Conservation (phyloP, 768 basidiomycete species). For the Amanita rubescens region DNA sequence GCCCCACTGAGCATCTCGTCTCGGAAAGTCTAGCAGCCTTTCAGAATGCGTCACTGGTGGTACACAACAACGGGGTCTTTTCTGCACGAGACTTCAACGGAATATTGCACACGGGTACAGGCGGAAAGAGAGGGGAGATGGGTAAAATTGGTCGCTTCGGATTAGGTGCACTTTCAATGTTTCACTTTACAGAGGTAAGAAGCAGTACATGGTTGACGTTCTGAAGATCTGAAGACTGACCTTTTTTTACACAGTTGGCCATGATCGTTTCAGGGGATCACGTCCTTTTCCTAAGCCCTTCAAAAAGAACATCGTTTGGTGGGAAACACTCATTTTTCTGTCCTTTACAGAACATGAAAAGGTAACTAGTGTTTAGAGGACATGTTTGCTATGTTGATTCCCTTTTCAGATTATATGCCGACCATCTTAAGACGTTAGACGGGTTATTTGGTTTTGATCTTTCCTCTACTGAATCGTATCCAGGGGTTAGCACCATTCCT, state of each 20-base stretch:
- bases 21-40: slow-evolving; percentile 28
- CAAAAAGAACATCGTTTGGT: slow-evolving; percentile 29
- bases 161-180: slow-evolving; percentile 44
- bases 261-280: slow-evolving; percentile 25
- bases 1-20: slow-evolving; percentile 16
- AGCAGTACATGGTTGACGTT: background rate
- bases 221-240: background rate
- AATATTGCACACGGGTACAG: slow-evolving; percentile 35
- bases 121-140: slow-evolving; percentile 30
- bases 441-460: slow-evolving; percentile 35
- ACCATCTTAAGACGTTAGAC: slow-evolving; percentile 31
- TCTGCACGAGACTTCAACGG: slow-evolving; percentile 36
- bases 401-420: slow-evolving; percentile 31
- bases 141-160: slow-evolving; percentile 47
- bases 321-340: slow-evolving; percentile 24
- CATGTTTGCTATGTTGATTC: background rate
- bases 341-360: slow-evolving; percentile 26
- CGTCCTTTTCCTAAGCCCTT: slow-evolving; percentile 39
- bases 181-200: slow-evolving; percentile 44
- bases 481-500: slow-evolving; percentile 29
- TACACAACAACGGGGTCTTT: slow-evolving; percentile 39
- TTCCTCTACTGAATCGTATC: slow-evolving; percentile 19
- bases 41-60: slow-evolving; percentile 29
- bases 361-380: slow-evolving; percentile 16
- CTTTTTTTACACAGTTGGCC: slow-evolving; percentile 19